A percentile compares a stretch with the other conserved stretches of the same genome.
Conservation (phyloP, 352 stramenopile genomes). For the Saprolegnia diclina region DNA sequence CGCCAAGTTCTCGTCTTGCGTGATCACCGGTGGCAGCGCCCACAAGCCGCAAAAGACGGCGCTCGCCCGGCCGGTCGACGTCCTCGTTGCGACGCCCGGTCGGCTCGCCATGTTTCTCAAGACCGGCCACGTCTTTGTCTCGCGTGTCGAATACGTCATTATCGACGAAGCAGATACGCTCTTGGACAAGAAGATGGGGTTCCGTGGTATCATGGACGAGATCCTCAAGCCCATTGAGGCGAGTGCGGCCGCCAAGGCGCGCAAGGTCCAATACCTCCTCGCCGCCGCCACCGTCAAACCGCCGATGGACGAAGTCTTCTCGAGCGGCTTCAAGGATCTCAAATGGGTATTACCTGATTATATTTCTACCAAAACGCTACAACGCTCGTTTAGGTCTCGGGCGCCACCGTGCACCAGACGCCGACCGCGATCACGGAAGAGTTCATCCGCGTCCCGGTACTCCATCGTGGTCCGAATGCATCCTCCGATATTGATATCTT, state of each 20-base stretch:
- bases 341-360: conserved; percentile 24
- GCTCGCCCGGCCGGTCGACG: conserved; percentile 43
- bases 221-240: conserved; percentile 58
- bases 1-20: conserved; percentile 60
- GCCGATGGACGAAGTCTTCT: conserved; percentile 63
- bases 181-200: conserved; percentile 79
- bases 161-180: conserved; percentile 78
- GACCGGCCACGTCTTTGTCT: conserved; percentile 69
- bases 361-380: too few species aligned
- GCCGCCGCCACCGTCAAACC: conserved; percentile 64
- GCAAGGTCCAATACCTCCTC: conserved; percentile 60
- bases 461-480: too few species aligned
- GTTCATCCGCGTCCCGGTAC: conserved; percentile 50
- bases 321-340: conserved; percentile 61
- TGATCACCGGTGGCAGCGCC: conserved; percentile 58
- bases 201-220: conserved; percentile 62
- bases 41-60: conserved; percentile 62
- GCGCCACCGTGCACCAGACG: conserved; percentile 65
- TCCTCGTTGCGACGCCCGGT: conserved; percentile 71
- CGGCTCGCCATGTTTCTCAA: conserved; percentile 66
- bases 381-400: conserved; percentile 44
- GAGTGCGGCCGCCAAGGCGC: conserved; percentile 51
- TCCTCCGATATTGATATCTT: not conserved
- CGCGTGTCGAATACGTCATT: conserved; percentile 57
- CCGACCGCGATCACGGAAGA: conserved; percentile 51